Base-by-base conservation (phyloP, 2,329 filamentous ascomycete species). In the Ilyonectria mors-panacis region DNA sequence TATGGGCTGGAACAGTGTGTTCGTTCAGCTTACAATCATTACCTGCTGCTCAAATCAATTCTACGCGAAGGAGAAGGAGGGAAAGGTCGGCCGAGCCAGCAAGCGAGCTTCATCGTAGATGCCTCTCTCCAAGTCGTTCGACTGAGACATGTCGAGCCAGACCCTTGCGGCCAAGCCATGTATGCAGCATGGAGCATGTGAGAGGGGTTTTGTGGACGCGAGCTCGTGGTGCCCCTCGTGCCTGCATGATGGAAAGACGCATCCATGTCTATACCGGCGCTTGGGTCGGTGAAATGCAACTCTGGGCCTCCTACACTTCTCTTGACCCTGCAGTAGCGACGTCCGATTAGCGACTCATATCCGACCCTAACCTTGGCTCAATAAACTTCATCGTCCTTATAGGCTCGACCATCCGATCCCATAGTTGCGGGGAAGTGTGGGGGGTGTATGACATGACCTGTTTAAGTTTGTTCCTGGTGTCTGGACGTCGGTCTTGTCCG, bases 401-500 rank as follows among this genome's bases (percentile, higher is more conserved):
- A 39, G 37, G 37, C 37, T 39, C 12, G 12, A 39, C 15, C 4
- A 39, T 39, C 37, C 33, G 33, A 56, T 19, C 53, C n/a, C 35
- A 17, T n/a, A 42, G 33, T 42, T 56, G 33, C 33, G 53, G 35
- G 35, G 35, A 42, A 56, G 33, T 23, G 21, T 56, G 35, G n/a
- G 53, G 53, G 53, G 33, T 23, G n/a, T 13, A 26, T 56, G 35
- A 26, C 15, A 56, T n/a, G 53, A 56, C 26, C 33, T 56, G 39
- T 7, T 56, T 23, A n/a, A 23, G 19, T 33, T 56, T 26, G 15
- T 56, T 56, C 53, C 53, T 23, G 21, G 37, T 42, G 35, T 56
- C n/a, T 28, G 53, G 53, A 15, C 53, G 28, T 56, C 53, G 53
- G 53, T n/a, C 53, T 42, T 56, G 35, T 56, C 53, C 21, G 21